phyloP scores from a whole-genome alignment of 2,329 filamentous ascomycete species.

The Fusarium xyrophilum region DNA sequence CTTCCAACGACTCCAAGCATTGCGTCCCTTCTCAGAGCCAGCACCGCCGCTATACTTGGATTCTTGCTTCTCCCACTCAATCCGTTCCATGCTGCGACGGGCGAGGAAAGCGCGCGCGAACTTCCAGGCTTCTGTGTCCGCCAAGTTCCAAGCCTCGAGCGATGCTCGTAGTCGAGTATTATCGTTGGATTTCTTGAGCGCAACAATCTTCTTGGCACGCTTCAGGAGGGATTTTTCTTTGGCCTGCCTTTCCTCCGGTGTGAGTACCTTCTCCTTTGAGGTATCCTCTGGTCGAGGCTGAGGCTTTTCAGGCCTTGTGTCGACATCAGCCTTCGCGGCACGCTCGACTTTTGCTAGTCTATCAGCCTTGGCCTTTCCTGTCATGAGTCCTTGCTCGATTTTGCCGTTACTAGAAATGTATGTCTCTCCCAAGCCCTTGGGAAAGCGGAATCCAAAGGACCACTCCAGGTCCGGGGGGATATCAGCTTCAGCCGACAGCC shows the following conservation, averaged over 20 bases:
- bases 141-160: slow-evolving; percentile 72
- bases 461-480: slow-evolving; percentile 80
- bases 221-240: slow-evolving; percentile 63
- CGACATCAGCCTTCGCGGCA: not conserved
- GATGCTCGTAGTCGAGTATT: slow-evolving; percentile 59
- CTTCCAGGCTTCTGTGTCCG: slow-evolving; percentile 79
- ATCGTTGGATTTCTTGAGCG: slow-evolving; percentile 53
- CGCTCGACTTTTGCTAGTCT: slow-evolving; percentile 7
- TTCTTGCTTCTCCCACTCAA: slow-evolving; percentile 75
- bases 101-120: slow-evolving; percentile 74
- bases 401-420: slow-evolving; percentile 45
- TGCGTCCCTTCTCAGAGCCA: slow-evolving; percentile 57
- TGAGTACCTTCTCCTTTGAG: slow-evolving; percentile 46
- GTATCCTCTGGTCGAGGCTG: slow-evolving; percentile 47
- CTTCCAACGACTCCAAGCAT: slow-evolving; percentile 48
- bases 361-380: slow-evolving; percentile 42
- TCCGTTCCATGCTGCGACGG: slow-evolving; percentile 66
- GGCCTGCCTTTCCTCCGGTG: slow-evolving; percentile 59
- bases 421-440: slow-evolving; percentile 56
- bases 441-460: slow-evolving; percentile 86
- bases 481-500: slow-evolving; percentile 75
- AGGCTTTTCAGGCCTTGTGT: slow-evolving; percentile 43
- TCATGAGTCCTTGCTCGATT: slow-evolving; percentile 19
- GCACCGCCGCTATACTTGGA: slow-evolving; percentile 67
- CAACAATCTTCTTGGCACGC: slow-evolving; percentile 56